phyloP scores from a whole-genome alignment of 2,329 filamentous ascomycete species.

The Huntiella decipiens region DNA sequence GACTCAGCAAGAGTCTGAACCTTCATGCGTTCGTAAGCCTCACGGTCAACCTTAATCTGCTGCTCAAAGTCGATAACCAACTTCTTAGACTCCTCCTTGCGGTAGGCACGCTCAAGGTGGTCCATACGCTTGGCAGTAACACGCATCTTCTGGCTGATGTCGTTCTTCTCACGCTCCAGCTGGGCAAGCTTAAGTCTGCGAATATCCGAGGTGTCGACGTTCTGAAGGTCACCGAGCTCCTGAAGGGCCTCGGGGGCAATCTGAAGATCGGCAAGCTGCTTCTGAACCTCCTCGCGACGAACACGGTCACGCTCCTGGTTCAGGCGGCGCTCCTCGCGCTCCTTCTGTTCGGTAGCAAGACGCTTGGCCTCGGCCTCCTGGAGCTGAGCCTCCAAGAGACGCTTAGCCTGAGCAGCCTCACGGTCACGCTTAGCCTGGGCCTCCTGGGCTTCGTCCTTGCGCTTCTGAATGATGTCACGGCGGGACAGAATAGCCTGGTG shows the following conservation, averaged over 20 bases:
- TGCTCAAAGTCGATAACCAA: constrained; percentile 65
- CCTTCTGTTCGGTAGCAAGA: constrained; percentile 77
- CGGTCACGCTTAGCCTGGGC: constrained; percentile 75
- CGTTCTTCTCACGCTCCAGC: constrained; percentile 95
- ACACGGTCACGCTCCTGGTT: constrained; percentile 79
- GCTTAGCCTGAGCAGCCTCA: constrained; percentile 78
- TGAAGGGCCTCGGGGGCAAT: constrained; percentile 57
- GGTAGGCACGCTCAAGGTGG: constrained; percentile 89
- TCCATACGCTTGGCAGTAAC: constrained; percentile 91
- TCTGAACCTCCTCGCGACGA: constrained; percentile 83
- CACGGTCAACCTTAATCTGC: constrained; percentile 61
- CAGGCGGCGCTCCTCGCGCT: constrained; percentile 70
- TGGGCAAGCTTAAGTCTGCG: constrained; percentile 89
- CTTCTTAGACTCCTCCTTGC: constrained; percentile 90
- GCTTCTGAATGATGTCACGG: constrained; percentile 84
- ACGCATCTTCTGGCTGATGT: constrained; percentile 75
- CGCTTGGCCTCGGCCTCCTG: constrained; percentile 80
- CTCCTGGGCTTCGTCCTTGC: constrained; percentile 88
- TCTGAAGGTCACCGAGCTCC: constrained; percentile 63
- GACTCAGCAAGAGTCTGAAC: constrained; percentile 60
- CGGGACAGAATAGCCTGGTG: constrained; percentile 69
- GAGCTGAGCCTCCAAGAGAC: constrained; percentile 67
- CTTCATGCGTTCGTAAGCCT: constrained; percentile 64
- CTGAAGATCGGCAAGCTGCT: constrained; percentile 80
- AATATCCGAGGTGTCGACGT: constrained; percentile 74